Evolutionary conservation across 1,284 basidiomycete species (phyloP).

Genomic region (Apiotrichum akiyoshidainum): DNA sequence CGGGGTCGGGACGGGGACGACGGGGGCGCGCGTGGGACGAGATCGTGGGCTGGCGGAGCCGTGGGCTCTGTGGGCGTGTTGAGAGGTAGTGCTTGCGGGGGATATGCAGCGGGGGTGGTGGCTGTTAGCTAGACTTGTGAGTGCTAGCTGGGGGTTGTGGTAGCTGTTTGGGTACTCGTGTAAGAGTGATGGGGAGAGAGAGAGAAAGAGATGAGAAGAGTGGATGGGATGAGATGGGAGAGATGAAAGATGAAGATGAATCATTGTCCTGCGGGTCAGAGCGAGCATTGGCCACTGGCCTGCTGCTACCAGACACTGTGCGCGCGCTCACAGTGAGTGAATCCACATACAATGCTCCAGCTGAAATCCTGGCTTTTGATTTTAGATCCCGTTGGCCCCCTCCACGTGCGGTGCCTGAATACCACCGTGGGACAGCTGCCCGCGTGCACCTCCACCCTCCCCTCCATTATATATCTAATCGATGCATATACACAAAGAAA

Average conservation of each 20-base stretch:
- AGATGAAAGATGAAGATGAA: neutral
- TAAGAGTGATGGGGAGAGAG: neutral
- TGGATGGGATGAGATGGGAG: neutral
- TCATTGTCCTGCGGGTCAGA: too few species aligned
- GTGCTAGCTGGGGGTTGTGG: too few species aligned
- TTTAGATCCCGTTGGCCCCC: too few species aligned
- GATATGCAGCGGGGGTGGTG: neutral
- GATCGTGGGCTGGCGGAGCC: conserved; percentile 18
- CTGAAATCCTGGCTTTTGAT: too few species aligned
- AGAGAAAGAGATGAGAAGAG: neutral
- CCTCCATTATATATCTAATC: too few species aligned
- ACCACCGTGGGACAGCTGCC: too few species aligned
- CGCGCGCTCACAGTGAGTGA: too few species aligned
- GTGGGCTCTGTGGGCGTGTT: conserved; percentile 12
- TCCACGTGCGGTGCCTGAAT: too few species aligned
- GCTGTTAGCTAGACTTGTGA: neutral
- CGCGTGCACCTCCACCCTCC: too few species aligned
- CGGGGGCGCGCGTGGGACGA: conserved; percentile 10
- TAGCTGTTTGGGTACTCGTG: neutral
- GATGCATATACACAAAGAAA: neutral
- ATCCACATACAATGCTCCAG: too few species aligned
- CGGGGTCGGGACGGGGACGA: neutral
- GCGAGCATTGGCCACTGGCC: too few species aligned
- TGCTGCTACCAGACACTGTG: too few species aligned
- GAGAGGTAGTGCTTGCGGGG: neutral